Base-by-base conservation (phyloP, 192 early-diverging fungal genomes). In the Funneliformis mosseae region DNA sequence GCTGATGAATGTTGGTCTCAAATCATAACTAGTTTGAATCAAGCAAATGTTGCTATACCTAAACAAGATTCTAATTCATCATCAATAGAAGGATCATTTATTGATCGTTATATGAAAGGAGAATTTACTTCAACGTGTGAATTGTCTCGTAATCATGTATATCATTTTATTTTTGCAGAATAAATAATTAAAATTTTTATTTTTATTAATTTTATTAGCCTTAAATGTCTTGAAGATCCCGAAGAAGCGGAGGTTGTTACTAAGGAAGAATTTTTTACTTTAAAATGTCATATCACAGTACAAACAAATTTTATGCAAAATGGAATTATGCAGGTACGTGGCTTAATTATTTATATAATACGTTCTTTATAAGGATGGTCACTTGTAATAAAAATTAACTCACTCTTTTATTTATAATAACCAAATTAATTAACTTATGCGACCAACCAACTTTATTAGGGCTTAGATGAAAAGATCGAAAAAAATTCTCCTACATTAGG, bases 1-100 rank as follows among this genome's bases (percentile, higher is more conserved):
- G 98, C 98, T 2, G 97, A 99, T 83, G 98, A 99, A 82, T 98
- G 95, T 85, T 99, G 96, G 97, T 93, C 91, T 81, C 89, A 97
- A 83, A 82, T 99, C 38, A 83, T 99, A 21, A 89, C 91, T 1
- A 88, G 89, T 1, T 82, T 99, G 50, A 88, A 88, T 23, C 84
- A 92, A 90, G 75, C 87, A 92, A 10, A 90, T 86, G 2, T 84
- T 61, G 81, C 70, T 59, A 67, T 80, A 62, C 43, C 75, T 7
- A 39, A 72, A 12, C 11, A 48, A 28, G 39, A 8, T 80, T 81
- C 55, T 79, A 80, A 8, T 72, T 73, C 12, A 42, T 82, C 61
- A 42, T 50, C n/a, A 23, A 48, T 9, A 55, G 63, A 27, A 14
- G 73, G 38, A 60, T 60, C 89, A 28, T 95, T 94, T 83, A 88